These are phyloP conservation scores for Ogataea corticis DNA, from an alignment of 805 yeast genomes.

Conservation along the genomic window DNA sequence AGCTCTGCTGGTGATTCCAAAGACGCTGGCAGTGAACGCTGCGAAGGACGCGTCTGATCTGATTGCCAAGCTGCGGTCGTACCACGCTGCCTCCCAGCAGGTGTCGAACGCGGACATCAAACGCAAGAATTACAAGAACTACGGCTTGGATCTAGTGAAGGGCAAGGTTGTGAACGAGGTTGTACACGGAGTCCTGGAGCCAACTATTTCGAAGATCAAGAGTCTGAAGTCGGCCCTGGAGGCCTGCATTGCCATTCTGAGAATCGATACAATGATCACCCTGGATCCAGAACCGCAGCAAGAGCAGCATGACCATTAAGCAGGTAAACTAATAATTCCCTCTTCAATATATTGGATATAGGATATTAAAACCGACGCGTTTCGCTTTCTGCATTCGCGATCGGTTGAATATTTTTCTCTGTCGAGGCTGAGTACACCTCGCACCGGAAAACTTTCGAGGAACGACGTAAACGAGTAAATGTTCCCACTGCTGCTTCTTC, in stretches of 20 bases:
- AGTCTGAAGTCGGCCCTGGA: constrained; percentile 94
- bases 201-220: constrained; percentile 89
- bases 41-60: constrained; percentile 96
- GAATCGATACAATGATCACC: constrained; percentile 97
- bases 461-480: not conserved
- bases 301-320: constrained; percentile 84
- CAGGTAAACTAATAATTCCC: no score
- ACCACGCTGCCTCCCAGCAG: constrained; percentile 91
- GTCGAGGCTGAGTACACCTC: constrained; percentile 2
- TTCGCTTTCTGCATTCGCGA: no score
- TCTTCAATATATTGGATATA: no score
- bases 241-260: constrained; percentile 94
- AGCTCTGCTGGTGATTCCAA: constrained; percentile 88
- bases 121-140: constrained; percentile 82
- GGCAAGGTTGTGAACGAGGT: constrained; percentile 91
- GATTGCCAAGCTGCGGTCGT: constrained; percentile 92
- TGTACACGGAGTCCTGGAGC: constrained; percentile 88
- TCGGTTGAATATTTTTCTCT: no score
- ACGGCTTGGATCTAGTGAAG: constrained; percentile 86
- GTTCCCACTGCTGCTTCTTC: not conserved
- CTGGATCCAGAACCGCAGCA: constrained; percentile 93
- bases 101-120: constrained; percentile 82
- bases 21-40: constrained; percentile 94
- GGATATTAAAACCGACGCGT: no score
- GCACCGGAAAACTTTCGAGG: not conserved